Percentiles rank a stretch among this genome's conserved stretches.
phyloP scores from a whole-genome alignment of 176 grass and related monocot species.

The Aegilops longissima region DNA sequence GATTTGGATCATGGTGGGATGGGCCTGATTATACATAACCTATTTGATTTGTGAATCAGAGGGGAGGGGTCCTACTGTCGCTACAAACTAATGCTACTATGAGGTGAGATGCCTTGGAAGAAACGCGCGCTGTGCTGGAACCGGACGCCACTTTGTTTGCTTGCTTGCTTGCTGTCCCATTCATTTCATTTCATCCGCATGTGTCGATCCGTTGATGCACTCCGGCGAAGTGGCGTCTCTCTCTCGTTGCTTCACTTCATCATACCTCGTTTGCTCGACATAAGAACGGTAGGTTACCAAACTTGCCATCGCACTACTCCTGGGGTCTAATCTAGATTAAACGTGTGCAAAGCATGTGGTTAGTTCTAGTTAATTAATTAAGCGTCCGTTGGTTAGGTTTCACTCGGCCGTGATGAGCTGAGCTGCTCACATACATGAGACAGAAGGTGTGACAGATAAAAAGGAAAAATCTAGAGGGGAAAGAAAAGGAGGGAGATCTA shows the following conservation, averaged over 20 bases:
- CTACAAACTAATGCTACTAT: neutral
- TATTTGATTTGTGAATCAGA: neutral
- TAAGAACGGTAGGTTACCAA: conserved; percentile 4
- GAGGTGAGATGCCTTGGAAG: conserved; percentile 39
- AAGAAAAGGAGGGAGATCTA: neutral
- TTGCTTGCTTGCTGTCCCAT: neutral
- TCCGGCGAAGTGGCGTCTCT: neutral
- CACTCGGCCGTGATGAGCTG: neutral
- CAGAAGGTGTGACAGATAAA: no score
- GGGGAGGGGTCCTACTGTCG: neutral
- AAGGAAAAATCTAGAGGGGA: no score
- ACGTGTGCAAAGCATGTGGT: neutral
- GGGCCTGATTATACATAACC: neutral
- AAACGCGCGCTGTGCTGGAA: neutral
- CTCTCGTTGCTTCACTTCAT: neutral
- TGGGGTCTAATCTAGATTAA: conserved; percentile 10
- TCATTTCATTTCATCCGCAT: neutral
- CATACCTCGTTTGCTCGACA: neutral
- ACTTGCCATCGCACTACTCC: conserved; percentile 12
- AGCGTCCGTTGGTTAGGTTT: neutral
- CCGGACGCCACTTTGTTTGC: no score
- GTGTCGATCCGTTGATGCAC: neutral
- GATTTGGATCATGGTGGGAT: conserved; percentile 15
- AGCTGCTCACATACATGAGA: neutral
- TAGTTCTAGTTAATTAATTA: neutral